Conservation (phyloP, 306 rosid genomes). For the Cicer arietinum region DNA sequence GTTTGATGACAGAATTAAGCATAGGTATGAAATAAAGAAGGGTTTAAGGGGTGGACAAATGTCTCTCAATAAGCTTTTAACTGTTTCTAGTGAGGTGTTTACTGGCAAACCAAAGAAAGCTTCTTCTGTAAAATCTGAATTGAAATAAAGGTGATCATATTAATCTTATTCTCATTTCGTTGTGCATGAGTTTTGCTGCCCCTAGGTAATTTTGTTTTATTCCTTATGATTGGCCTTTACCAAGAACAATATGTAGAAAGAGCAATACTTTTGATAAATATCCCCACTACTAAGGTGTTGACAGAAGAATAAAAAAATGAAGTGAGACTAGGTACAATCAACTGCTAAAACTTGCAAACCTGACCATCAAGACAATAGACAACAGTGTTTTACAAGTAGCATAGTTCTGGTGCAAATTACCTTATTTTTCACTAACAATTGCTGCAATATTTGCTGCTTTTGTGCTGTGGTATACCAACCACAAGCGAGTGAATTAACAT, state of each 20-base stretch:
- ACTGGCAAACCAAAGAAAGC: constrained; percentile 42
- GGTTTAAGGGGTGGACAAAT: constrained; percentile 52
- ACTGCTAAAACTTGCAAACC: not conserved
- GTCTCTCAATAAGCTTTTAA: constrained; percentile 72
- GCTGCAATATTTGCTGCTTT: constrained; percentile 6
- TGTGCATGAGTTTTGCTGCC: constrained; percentile 30
- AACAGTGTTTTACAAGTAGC: not conserved
- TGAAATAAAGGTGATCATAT: constrained; percentile 36
- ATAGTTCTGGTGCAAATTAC: not conserved
- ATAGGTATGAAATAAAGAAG: constrained; percentile 68
- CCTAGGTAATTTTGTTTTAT: constrained; percentile 18
- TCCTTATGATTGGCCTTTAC: constrained; percentile 3
- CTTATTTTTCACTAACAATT: constrained; percentile 25
- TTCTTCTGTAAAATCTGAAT: constrained; percentile 36
- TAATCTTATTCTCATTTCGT: constrained; percentile 20
- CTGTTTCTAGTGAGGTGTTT: constrained; percentile 65
- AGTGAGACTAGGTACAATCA: not conserved
- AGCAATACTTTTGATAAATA: not conserved
- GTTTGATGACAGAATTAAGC: constrained; percentile 75
- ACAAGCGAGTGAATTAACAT: not conserved
- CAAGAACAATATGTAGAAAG: not conserved
- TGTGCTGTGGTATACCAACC: constrained; percentile 28
- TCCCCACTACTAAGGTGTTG: not conserved
- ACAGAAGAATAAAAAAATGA: not conserved
- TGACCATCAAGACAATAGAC: not conserved